Evolutionary conservation across 176 grass and related monocot species (phyloP).

Genomic region (Thalia dealbata): DNA sequence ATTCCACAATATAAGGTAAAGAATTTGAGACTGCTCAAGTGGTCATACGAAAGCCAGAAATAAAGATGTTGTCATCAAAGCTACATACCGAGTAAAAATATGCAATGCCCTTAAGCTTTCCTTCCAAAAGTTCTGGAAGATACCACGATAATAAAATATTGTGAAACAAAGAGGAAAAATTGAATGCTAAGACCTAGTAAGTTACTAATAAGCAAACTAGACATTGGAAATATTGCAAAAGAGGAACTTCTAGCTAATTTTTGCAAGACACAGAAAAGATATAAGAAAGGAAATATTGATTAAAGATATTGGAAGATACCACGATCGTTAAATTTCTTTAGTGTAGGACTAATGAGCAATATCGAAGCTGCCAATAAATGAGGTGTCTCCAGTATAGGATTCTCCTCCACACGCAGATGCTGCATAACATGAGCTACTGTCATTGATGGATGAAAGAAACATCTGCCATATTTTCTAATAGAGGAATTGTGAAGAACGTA

Average conservation of each 20-base stretch:
- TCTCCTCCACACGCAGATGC: slow-evolving; percentile 91
- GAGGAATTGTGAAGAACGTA: neutral
- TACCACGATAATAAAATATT: neutral
- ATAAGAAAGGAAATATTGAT: neutral
- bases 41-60: neutral
- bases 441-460: neutral
- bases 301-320: slow-evolving; percentile 32
- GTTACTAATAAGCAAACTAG: neutral
- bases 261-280: neutral
- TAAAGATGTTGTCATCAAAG: neutral
- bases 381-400: slow-evolving; percentile 74
- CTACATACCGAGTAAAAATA: neutral
- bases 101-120: too few relatives aligned
- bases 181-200: neutral
- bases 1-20: too few relatives aligned
- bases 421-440: slow-evolving; percentile 19
- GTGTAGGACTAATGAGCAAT: slow-evolving; percentile 73
- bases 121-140: neutral
- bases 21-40: too few relatives aligned
- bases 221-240: neutral
- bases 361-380: slow-evolving; percentile 67
- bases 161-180: too few relatives aligned
- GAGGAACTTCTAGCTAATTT: neutral
- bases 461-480: too few relatives aligned
- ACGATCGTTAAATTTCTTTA: slow-evolving; percentile 89